Percentiles rank a stretch among this genome's conserved stretches.
These are phyloP conservation scores for Nicotiana attenuata DNA, from an alignment of 257 asterid genomes.

Conservation along the genomic window DNA sequence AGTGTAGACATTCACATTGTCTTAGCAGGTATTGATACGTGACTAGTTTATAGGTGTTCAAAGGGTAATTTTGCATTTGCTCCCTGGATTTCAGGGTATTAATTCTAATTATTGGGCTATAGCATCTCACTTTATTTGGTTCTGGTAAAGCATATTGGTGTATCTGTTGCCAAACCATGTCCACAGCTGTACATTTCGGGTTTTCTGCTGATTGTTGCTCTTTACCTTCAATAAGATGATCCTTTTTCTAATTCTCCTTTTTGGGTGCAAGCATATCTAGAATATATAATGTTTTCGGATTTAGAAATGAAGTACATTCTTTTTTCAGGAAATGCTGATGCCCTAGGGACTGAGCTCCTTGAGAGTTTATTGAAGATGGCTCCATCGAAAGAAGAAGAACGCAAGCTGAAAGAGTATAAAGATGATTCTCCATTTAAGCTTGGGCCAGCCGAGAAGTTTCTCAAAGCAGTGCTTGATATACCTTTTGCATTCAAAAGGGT, in stretches of 20 bases:
- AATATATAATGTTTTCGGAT: not conserved
- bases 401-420: conserved; percentile 61
- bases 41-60: not conserved
- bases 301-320: not conserved
- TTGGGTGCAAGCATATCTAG: not conserved
- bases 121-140: not conserved
- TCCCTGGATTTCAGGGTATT: not conserved
- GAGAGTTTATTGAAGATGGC: conserved; percentile 95
- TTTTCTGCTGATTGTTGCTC: not conserved
- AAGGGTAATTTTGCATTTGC: not conserved
- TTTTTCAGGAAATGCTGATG: conserved; percentile 70
- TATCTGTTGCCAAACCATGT: not conserved
- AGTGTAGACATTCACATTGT: not conserved
- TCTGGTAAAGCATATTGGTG: not conserved
- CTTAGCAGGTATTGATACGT: not conserved
- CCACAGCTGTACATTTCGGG: not conserved
- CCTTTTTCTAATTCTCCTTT: not conserved
- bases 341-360: conserved; percentile 80
- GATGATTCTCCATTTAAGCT: conserved; percentile 73
- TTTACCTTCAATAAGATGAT: not conserved
- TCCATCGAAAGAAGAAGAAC: conserved; percentile 89
- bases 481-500: conserved; percentile 88
- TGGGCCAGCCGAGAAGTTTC: conserved; percentile 83
- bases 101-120: not conserved
- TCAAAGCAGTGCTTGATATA: conserved; percentile 71